Percentiles rank a stretch among this genome's conserved stretches.
These are phyloP conservation scores for Diospyros kaki DNA, from an alignment of 148 eudicot species.

Conservation along the genomic window DNA sequence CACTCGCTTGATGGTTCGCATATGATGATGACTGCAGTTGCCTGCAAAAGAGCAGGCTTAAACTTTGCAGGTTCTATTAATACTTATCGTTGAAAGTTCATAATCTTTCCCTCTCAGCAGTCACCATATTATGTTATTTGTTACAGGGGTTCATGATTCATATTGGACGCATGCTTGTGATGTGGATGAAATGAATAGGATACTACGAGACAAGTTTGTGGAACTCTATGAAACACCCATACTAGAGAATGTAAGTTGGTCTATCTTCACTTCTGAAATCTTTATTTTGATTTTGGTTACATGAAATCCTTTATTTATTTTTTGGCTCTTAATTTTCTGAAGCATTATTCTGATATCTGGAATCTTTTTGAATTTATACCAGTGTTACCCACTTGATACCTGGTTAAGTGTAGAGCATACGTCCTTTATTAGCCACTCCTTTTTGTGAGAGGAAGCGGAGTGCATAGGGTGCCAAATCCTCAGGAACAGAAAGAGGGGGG, in stretches of 20 bases:
- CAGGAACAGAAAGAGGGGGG: too few species aligned
- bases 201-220: constrained; percentile 84
- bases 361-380: background rate
- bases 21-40: constrained; percentile 99
- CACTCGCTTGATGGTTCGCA: constrained; percentile 99
- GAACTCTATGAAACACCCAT: constrained; percentile 87
- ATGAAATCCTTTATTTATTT: background rate
- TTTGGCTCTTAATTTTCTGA: background rate
- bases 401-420: too few species aligned
- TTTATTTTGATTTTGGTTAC: background rate
- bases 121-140: background rate
- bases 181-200: constrained; percentile 71
- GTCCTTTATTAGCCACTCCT: too few species aligned
- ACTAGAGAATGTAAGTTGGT: constrained; percentile 65
- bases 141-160: constrained; percentile 93
- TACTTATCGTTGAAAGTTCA: background rate
- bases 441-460: too few species aligned
- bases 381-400: too few species aligned
- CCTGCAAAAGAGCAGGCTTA: constrained; percentile 88
- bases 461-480: too few species aligned
- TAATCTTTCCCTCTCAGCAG: background rate
- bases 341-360: background rate
- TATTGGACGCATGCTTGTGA: constrained; percentile 98
- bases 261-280: constrained; percentile 10
- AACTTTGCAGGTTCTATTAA: constrained; percentile 71